Conservation (phyloP, 441 rosid genomes). For the Erysimum cheiri region DNA sequence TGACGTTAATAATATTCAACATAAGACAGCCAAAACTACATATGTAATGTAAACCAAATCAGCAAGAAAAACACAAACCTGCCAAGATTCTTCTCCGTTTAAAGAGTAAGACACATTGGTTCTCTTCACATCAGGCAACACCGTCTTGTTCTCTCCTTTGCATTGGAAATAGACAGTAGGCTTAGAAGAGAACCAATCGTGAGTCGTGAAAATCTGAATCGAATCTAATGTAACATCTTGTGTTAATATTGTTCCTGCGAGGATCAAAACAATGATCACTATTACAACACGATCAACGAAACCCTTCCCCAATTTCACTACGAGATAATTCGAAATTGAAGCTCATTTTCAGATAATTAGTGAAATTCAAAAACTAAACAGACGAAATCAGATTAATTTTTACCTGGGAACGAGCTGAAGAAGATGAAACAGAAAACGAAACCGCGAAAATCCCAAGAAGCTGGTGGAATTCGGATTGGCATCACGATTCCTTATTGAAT, state of each 20-base stretch:
- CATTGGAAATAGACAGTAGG: constrained; percentile 84
- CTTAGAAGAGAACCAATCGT: constrained; percentile 60
- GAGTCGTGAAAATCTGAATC: constrained; percentile 62
- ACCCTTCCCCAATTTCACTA: background rate
- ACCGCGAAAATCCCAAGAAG: constrained; percentile 32
- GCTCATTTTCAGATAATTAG: too few species aligned
- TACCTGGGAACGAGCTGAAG: constrained; percentile 68
- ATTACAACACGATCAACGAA: background rate
- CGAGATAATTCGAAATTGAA: background rate
- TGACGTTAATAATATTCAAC: constrained; percentile 6
- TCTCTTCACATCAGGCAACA: constrained; percentile 81
- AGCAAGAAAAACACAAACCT: constrained; percentile 48
- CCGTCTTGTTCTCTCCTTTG: constrained; percentile 69
- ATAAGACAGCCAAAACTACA: constrained; percentile 3
- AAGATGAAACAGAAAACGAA: constrained; percentile 46
- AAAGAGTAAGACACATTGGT: constrained; percentile 57
- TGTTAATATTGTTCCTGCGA: constrained; percentile 54
- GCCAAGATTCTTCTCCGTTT: constrained; percentile 91
- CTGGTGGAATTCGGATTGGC: constrained; percentile 43
- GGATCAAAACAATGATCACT: constrained; percentile 4
- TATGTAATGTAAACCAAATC: background rate
- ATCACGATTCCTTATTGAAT: constrained; percentile 36
- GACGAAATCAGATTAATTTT: constrained; percentile 1
- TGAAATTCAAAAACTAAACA: background rate
- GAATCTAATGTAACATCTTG: constrained; percentile 74